phyloP scores from a whole-genome alignment of 352 stramenopile genomes.

The Phytophthora hybrid region DNA sequence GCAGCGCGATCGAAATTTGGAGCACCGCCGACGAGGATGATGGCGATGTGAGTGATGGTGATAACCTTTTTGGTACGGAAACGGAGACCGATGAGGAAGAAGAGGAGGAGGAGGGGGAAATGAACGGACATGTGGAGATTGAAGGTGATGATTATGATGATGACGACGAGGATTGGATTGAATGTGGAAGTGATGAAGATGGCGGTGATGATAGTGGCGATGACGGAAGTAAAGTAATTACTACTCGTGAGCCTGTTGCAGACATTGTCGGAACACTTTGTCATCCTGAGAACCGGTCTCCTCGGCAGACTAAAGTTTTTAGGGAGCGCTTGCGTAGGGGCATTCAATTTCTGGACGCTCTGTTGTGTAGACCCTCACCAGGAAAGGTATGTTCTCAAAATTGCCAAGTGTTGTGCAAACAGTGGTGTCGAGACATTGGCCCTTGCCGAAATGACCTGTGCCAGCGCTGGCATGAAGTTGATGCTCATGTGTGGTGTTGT shows the following conservation, averaged over 20 bases:
- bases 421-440: constrained; percentile 54
- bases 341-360: constrained; percentile 61
- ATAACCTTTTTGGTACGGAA: not conserved
- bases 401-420: constrained; percentile 51
- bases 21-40: constrained; percentile 28
- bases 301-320: constrained; percentile 56
- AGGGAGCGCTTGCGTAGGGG: constrained; percentile 55
- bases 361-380: constrained; percentile 54
- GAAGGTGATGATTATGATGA: constrained; percentile 5
- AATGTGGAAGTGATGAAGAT: constrained; percentile 4
- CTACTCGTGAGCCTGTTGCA: not conserved
- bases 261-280: constrained; percentile 59
- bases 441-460: constrained; percentile 58
- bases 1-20: constrained; percentile 9
- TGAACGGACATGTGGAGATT: not conserved
- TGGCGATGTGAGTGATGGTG: constrained; percentile 11
- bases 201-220: constrained; percentile 4
- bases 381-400: constrained; percentile 47
- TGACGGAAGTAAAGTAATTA: not conserved
- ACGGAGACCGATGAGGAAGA: constrained; percentile 17
- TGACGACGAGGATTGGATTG: constrained; percentile 20
- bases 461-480: constrained; percentile 63
- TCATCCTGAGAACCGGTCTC: constrained; percentile 48
- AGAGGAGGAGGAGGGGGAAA: constrained; percentile 15
- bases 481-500: constrained; percentile 57